These are phyloP conservation scores for Rhamnella rubrinervis DNA, from an alignment of 331 rosid species.

Conservation along the genomic window DNA sequence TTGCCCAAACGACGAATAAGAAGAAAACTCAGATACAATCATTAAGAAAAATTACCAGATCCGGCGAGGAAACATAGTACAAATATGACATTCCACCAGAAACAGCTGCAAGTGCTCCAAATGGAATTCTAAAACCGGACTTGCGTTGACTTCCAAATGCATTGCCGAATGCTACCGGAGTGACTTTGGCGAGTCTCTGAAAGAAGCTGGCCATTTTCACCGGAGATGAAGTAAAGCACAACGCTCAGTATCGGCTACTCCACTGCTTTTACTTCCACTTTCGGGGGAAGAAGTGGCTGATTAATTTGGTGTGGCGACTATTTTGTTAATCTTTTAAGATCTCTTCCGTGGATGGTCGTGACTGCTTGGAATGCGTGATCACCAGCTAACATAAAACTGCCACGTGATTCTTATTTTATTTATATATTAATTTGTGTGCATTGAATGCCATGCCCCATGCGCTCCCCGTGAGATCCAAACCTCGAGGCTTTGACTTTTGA, in stretches of 20 bases:
- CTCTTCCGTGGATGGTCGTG: background rate
- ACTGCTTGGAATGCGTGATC: too few species aligned
- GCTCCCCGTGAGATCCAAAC: too few species aligned
- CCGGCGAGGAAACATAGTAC: conserved; percentile 56
- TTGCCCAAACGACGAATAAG: background rate
- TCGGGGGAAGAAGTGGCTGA: background rate
- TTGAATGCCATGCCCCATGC: too few species aligned
- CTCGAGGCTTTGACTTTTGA: too few species aligned
- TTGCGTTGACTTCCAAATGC: conserved; percentile 46
- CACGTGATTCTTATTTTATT: too few species aligned
- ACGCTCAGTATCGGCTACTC: background rate
- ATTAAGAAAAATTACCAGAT: conserved; percentile 44
- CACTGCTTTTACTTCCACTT: background rate
- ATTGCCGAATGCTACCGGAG: conserved; percentile 56
- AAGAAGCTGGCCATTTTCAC: conserved; percentile 68
- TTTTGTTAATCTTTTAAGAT: background rate
- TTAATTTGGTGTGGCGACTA: background rate
- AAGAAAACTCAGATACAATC: conserved; percentile 13
- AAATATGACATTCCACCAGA: conserved; percentile 80
- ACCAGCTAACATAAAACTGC: too few species aligned
- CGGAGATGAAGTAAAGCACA: conserved; percentile 10
- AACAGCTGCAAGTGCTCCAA: conserved; percentile 73
- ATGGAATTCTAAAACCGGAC: conserved; percentile 51
- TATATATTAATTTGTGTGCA: too few species aligned
- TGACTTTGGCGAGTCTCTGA: conserved; percentile 51